Percentiles rank a stretch among this genome's conserved stretches.
Conservation (phyloP, 1,284 basidiomycete genomes). For the Ustilago nuda region DNA sequence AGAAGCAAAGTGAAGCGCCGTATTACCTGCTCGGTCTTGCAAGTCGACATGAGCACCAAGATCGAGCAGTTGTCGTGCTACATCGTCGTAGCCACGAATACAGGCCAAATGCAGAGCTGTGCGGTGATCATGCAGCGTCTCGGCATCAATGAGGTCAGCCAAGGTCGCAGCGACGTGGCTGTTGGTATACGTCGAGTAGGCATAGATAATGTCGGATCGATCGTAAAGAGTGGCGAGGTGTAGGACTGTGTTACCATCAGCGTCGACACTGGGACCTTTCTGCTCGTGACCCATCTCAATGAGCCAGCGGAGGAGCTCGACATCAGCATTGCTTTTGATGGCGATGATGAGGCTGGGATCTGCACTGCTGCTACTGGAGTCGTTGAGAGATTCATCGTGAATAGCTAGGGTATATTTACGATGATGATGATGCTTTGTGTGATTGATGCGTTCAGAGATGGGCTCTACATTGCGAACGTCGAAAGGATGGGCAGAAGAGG, state of each 20-base stretch:
- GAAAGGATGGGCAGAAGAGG: constrained; percentile 37
- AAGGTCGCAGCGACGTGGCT: constrained; percentile 32
- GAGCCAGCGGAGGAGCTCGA: constrained; percentile 61
- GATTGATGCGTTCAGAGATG: constrained; percentile 2
- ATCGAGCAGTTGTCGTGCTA: constrained; percentile 89
- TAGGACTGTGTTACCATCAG: constrained; percentile 45
- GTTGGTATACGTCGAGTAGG: constrained; percentile 37
- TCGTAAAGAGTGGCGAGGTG: constrained; percentile 54
- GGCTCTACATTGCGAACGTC: constrained; percentile 47
- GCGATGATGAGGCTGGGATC: constrained; percentile 54
- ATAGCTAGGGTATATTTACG: constrained; percentile 41
- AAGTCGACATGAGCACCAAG: constrained; percentile 87
- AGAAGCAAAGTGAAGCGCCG: constrained; percentile 81
- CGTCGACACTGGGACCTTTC: constrained; percentile 35
- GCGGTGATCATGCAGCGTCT: constrained; percentile 72
- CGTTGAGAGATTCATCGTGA: constrained; percentile 17
- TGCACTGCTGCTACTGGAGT: background rate
- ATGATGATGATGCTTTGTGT: constrained; percentile 26
- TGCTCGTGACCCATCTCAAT: constrained; percentile 62
- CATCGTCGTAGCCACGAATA: constrained; percentile 86
- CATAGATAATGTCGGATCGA: constrained; percentile 52
- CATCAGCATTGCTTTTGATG: constrained; percentile 48
- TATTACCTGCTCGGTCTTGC: constrained; percentile 89
- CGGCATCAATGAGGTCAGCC: constrained; percentile 34
- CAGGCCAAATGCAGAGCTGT: constrained; percentile 90